These are phyloP conservation scores for Candida maesae DNA, from an alignment of 805 yeast species.

Conservation along the genomic window DNA sequence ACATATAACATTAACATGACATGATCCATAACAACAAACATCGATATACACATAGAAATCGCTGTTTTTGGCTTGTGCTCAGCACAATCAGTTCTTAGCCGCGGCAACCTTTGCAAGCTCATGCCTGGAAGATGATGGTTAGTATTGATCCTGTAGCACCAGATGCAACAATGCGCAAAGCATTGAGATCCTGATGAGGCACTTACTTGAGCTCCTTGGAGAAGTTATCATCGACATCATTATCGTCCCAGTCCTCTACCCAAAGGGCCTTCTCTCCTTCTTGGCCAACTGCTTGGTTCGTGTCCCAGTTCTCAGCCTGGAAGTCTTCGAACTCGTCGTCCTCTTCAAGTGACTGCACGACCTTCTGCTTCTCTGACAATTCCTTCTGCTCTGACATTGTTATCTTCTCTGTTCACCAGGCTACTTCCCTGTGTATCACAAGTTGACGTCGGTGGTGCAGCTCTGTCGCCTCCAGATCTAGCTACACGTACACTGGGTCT, in stretches of 20 bases:
- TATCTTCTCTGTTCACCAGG: neutral
- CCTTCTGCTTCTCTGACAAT: conserved; percentile 23
- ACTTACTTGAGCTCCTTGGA: conserved; percentile 63
- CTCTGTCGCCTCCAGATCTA: too few relatives aligned
- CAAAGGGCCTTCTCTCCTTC: conserved; percentile 63
- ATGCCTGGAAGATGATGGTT: conserved; percentile 10
- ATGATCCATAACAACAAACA: conserved; percentile 1
- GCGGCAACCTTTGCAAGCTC: conserved; percentile 24
- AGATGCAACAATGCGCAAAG: neutral
- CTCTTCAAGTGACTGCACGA: conserved; percentile 76
- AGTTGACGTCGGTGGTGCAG: too few relatives aligned
- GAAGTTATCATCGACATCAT: conserved; percentile 88
- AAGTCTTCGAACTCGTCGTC: conserved; percentile 98
- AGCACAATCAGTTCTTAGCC: conserved; percentile 13
- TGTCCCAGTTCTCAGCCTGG: conserved; percentile 87
- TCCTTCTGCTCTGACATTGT: conserved; percentile 16
- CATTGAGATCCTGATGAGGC: too few relatives aligned
- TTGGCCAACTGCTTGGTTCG: conserved; percentile 46
- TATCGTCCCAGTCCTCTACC: conserved; percentile 99
- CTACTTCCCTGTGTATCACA: too few relatives aligned
- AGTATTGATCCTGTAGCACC: neutral
- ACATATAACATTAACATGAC: neutral
- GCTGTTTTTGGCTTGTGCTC: neutral
- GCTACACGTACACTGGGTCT: too few relatives aligned
- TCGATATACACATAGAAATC: neutral